Evolutionary conservation across 768 basidiomycete species (phyloP).

Genomic region (Hericium rajendrae): DNA sequence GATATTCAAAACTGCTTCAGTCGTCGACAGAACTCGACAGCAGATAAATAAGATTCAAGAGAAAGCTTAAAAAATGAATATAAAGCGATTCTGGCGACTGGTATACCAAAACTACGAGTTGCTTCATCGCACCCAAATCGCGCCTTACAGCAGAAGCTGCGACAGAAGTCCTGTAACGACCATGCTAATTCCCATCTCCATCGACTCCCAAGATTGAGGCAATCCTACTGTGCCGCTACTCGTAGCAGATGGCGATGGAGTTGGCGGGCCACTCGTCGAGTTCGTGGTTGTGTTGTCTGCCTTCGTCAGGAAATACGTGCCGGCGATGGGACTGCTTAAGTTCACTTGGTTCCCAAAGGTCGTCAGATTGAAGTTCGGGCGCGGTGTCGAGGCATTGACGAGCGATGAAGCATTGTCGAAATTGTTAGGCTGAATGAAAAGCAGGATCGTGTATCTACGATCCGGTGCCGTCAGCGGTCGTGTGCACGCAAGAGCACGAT

Average conservation of each 20-base stretch:
- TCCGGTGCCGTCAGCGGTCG: background rate
- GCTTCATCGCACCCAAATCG: no score
- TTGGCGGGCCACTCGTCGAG: background rate
- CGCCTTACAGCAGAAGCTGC: no score
- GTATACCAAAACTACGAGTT: no score
- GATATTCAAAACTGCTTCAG: no score
- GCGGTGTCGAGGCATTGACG: constrained; percentile 21
- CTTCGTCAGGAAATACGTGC: constrained; percentile 23
- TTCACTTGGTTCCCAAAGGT: constrained; percentile 19
- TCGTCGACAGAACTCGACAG: background rate
- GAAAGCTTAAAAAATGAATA: no score
- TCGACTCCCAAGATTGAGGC: no score
- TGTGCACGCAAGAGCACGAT: constrained; percentile 20
- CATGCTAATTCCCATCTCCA: no score
- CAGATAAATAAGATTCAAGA: no score
- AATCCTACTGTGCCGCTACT: no score
- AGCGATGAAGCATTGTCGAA: constrained; percentile 10
- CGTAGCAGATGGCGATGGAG: background rate
- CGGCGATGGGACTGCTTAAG: constrained; percentile 22
- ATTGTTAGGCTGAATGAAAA: constrained; percentile 22
- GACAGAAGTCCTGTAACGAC: no score
- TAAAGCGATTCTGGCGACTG: no score
- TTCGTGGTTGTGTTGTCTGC: background rate
- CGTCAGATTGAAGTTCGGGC: constrained; percentile 24
- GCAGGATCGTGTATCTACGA: constrained; percentile 20